These are phyloP conservation scores for Tricholoma hemisulphureum DNA, from an alignment of 768 basidiomycete species.

Conservation along the genomic window DNA sequence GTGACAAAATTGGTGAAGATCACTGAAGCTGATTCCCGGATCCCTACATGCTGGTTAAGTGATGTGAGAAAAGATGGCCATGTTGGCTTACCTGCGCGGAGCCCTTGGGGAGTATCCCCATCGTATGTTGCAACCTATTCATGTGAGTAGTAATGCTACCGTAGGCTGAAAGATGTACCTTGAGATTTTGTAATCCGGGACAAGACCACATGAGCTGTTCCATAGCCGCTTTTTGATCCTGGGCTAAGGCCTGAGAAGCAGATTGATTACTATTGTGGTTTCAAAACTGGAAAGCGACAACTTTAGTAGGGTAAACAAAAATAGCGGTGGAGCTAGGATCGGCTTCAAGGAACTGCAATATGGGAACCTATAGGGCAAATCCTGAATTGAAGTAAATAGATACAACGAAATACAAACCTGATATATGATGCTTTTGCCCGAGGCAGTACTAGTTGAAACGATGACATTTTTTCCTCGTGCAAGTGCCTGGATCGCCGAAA, in stretches of 20 bases:
- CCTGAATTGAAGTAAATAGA: background rate
- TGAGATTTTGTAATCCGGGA: slow-evolving; percentile 59
- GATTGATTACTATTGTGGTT: background rate
- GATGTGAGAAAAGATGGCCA: background rate
- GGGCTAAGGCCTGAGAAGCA: slow-evolving; percentile 69
- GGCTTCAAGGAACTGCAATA: slow-evolving; percentile 63
- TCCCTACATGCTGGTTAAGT: slow-evolving; percentile 37
- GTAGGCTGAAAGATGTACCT: slow-evolving; percentile 32
- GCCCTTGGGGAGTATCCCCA: slow-evolving; percentile 79
- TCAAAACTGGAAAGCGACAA: slow-evolving; percentile 17
- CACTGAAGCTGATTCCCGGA: slow-evolving; percentile 72
- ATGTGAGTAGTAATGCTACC: background rate
- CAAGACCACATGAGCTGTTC: slow-evolving; percentile 62
- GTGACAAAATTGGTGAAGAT: slow-evolving; percentile 90
- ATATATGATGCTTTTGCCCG: slow-evolving; percentile 86
- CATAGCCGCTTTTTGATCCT: slow-evolving; percentile 77
- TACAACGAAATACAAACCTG: slow-evolving; percentile 45
- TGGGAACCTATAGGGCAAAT: slow-evolving; percentile 52
- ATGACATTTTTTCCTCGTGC: slow-evolving; percentile 65
- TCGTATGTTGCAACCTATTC: slow-evolving; percentile 75
- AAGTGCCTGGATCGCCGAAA: slow-evolving; percentile 66
- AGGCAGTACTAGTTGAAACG: slow-evolving; percentile 87
- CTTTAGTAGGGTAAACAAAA: slow-evolving; percentile 90
- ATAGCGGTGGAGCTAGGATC: slow-evolving; percentile 66
- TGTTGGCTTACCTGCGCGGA: slow-evolving; percentile 48